These are phyloP conservation scores for Skeletonema menzelii DNA, from an alignment of 108 stramenopile species.

Conservation along the genomic window DNA sequence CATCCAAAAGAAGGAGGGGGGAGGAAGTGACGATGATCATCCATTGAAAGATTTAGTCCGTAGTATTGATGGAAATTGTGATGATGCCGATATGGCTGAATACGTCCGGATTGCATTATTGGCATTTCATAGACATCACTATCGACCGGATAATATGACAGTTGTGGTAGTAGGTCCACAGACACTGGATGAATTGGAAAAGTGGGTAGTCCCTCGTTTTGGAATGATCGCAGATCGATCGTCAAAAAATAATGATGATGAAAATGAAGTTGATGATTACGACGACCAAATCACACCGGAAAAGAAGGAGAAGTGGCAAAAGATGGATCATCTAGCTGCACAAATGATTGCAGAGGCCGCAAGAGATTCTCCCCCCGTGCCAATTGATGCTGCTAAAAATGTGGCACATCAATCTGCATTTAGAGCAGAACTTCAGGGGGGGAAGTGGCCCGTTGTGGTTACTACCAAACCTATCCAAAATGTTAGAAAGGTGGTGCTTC, in stretches of 20 bases:
- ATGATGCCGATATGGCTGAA: conserved; percentile 50
- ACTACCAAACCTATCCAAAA: conserved; percentile 71
- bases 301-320: conserved; percentile 27
- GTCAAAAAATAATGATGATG: conserved; percentile 4
- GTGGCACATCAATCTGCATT: conserved; percentile 57
- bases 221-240: conserved; percentile 50
- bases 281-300: background rate
- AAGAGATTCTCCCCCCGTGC: conserved; percentile 61
- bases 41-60: conserved; percentile 14
- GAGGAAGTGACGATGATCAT: background rate
- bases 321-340: conserved; percentile 40
- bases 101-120: conserved; percentile 69
- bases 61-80: conserved; percentile 22
- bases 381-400: conserved; percentile 14
- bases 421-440: conserved; percentile 45
- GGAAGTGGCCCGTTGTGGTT: conserved; percentile 66
- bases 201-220: conserved; percentile 69
- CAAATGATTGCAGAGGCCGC: conserved; percentile 62
- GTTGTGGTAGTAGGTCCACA: conserved; percentile 83
- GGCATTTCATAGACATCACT: conserved; percentile 82
- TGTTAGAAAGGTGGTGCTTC: conserved; percentile 60
- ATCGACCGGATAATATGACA: conserved; percentile 77
- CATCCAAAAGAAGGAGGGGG: background rate
- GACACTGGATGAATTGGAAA: conserved; percentile 72
- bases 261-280: background rate